Conservation (phyloP, 2,329 filamentous ascomycete genomes). For the Dothideomycetes sp. region DNA sequence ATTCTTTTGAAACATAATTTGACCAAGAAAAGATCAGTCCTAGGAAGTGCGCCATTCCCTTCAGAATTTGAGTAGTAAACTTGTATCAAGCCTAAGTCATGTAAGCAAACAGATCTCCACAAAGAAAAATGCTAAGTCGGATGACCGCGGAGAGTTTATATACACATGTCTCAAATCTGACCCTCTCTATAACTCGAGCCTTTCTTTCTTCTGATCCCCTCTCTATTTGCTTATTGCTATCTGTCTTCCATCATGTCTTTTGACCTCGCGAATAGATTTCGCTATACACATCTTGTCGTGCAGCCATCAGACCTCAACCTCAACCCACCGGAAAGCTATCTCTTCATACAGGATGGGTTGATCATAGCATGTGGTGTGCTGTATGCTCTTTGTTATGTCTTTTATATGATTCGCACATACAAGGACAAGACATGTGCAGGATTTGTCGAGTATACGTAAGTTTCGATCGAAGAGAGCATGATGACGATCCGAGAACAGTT, state of each 20-base stretch:
- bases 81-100: too few relatives aligned
- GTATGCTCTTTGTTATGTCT: conserved; percentile 33
- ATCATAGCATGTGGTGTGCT: conserved; percentile 33
- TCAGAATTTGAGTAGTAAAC: too few relatives aligned
- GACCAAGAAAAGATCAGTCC: too few relatives aligned
- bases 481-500: neutral
- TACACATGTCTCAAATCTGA: neutral
- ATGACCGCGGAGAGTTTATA: conserved; percentile 3
- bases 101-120: too few relatives aligned
- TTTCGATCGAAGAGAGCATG: too few relatives aligned
- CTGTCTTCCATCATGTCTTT: conserved; percentile 24
- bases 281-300: conserved; percentile 41
- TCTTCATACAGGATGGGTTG: conserved; percentile 33
- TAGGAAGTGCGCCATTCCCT: too few relatives aligned
- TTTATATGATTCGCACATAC: conserved; percentile 31
- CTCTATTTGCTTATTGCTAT: neutral
- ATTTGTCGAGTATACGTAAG: conserved; percentile 21
- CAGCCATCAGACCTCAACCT: conserved; percentile 40
- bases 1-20: too few relatives aligned
- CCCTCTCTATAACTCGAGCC: neutral
- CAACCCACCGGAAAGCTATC: conserved; percentile 31
- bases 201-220: neutral
- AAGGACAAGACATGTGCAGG: conserved; percentile 29
- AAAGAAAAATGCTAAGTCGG: too few relatives aligned
- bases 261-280: conserved; percentile 24